Evolutionary conservation across 2,329 filamentous ascomycete genomes (phyloP).

Genomic region (Penicillium italicum): DNA sequence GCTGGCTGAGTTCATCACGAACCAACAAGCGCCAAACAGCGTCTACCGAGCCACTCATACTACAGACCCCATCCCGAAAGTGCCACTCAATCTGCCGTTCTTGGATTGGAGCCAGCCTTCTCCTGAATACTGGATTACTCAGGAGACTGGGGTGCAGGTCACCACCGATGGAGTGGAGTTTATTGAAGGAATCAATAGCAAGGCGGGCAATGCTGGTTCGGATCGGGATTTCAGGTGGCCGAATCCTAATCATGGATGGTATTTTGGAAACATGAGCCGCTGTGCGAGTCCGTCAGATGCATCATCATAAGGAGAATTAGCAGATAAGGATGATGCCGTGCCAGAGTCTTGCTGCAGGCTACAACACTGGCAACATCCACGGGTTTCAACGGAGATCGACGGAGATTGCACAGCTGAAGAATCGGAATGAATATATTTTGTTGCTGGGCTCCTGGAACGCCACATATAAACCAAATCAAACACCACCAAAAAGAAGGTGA

Average conservation of each 20-base stretch:
- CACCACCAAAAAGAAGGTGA: not conserved
- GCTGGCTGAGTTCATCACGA: constrained; percentile 2
- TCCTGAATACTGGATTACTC: constrained; percentile 3
- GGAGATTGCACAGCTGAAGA: not conserved
- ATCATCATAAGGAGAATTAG: not conserved
- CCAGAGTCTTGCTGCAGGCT: not conserved
- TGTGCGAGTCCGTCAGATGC: not conserved
- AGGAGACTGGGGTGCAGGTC: not conserved
- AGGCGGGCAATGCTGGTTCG: not conserved
- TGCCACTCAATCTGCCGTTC: not conserved
- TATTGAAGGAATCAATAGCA: not conserved
- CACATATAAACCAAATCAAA: not conserved
- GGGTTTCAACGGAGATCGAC: too few relatives aligned
- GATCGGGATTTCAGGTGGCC: not conserved
- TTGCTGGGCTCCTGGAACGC: not conserved
- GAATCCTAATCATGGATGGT: constrained; percentile 1
- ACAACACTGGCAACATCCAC: too few relatives aligned
- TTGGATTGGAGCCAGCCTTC: constrained; percentile 2
- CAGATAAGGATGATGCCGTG: too few relatives aligned
- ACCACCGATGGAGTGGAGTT: not conserved
- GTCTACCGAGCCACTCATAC: not conserved
- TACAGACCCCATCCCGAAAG: not conserved
- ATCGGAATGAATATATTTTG: not conserved
- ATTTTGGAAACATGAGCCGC: not conserved
- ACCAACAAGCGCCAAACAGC: not conserved